Evolutionary conservation across 2,329 filamentous ascomycete species (phyloP), one percentile per base, ranked within the genome.

Genomic region (Hymenoscyphus linearis): DNA sequence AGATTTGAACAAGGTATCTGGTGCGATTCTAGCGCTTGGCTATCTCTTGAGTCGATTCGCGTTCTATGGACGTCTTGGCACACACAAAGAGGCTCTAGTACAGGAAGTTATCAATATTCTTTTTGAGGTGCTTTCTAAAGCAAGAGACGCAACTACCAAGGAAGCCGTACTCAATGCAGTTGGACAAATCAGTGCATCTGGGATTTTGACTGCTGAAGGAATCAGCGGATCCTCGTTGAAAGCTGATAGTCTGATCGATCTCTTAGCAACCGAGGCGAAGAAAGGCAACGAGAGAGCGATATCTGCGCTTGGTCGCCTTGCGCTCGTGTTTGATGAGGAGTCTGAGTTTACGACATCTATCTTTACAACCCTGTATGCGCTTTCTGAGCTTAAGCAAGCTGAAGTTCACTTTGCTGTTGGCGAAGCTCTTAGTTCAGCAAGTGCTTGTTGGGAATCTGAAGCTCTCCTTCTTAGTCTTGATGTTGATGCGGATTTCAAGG

Each of bases 341-440:
- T 67, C 70, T 0, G 65, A 72, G 69, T 66, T 68, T 75, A 73
- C 89, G 1, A 76, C 76, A 1, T 76, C 80, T 10, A 82, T 96
- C 5, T 75, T 91, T 13, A 80, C 85, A 12, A 85, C 84, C 31
- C 77, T 98, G 0, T 90, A 93, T 71, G 81, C 81, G 10, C 79
- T 98, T 2, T 89, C 96, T 68, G 92, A 96, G 71, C 85, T 95
- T 52, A 90, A 90, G 67, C 88, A 92, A 67, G 85, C 90, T 0
- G 93, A 98, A 73, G 83, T 93, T 1, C 93, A 97, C 64, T 97
- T 99, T 72, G 85, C 91, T 0, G 86, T 96, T 31, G 95, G 95
- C 14, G 93, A 96, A 72, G 91, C 95, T 13, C 82, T 98, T 58
- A 88, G 89, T 54, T 89, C 89, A 54, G 84, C 89, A 6, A 83